Evolutionary conservation across 805 yeast genomes (phyloP).

Genomic region (Isabelozyma pseudorhagii): DNA sequence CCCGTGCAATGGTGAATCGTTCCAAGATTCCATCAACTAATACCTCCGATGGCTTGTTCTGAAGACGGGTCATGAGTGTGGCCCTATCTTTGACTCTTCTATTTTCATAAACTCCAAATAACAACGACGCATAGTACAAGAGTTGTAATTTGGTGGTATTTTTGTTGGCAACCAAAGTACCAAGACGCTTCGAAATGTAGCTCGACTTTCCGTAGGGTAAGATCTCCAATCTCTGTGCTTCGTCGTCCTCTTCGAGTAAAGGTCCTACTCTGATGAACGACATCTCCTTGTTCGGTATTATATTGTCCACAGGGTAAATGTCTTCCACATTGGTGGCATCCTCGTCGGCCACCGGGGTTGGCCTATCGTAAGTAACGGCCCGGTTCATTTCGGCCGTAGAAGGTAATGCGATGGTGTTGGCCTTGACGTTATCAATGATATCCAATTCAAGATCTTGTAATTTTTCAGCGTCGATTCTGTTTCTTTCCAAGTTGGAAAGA

Average conservation of each 20-base stretch:
- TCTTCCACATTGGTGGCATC: constrained; percentile 84
- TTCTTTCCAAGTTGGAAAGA: constrained; percentile 73
- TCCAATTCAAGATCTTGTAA: constrained; percentile 72
- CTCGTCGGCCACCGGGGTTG: constrained; percentile 73
- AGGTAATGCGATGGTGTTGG: constrained; percentile 71
- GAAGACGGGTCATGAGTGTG: constrained; percentile 55
- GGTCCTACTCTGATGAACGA: constrained; percentile 59
- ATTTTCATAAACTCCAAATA: constrained; percentile 76
- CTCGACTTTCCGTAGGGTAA: constrained; percentile 63
- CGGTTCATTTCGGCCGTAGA: constrained; percentile 60
- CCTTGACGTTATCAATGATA: constrained; percentile 75
- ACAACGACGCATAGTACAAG: constrained; percentile 74
- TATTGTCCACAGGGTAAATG: constrained; percentile 68
- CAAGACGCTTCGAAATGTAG: constrained; percentile 49
- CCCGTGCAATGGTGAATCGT: constrained; percentile 64
- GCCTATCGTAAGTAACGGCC: constrained; percentile 63
- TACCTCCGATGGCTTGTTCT: constrained; percentile 65
- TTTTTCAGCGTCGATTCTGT: constrained; percentile 81
- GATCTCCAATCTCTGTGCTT: constrained; percentile 48
- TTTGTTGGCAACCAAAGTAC: constrained; percentile 32
- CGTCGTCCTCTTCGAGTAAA: constrained; percentile 50
- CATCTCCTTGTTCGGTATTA: constrained; percentile 69
- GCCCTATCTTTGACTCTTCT: constrained; percentile 61
- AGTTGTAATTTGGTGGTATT: constrained; percentile 61
- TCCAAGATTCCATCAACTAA: constrained; percentile 69